Conservation (phyloP, 1,284 basidiomycete genomes). For the Malassezia brasiliensis region DNA sequence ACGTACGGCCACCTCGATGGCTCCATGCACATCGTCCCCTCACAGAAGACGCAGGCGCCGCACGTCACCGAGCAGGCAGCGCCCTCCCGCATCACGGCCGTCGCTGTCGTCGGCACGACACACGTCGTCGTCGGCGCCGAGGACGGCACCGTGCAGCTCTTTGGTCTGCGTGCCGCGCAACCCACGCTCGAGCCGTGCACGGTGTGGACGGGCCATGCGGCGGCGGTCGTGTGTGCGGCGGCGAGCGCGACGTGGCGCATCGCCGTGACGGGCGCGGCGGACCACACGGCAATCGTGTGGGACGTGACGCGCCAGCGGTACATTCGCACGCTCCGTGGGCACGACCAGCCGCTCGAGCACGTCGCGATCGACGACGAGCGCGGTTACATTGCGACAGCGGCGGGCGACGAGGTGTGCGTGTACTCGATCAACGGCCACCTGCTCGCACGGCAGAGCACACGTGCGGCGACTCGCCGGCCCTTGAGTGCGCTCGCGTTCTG, state of each 20-base stretch:
- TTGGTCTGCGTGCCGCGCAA: conserved; percentile 16
- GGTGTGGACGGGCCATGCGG: conserved; percentile 3
- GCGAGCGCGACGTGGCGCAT: conserved; percentile 74
- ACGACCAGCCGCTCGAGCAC: conserved; percentile 56
- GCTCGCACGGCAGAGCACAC: conserved; percentile 60
- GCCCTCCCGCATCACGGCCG: conserved; percentile 50
- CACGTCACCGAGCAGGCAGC: conserved; percentile 52
- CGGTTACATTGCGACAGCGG: conserved; percentile 72
- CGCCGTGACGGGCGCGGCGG: conserved; percentile 70
- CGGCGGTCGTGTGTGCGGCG: conserved; percentile 59
- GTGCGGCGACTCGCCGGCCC: conserved; percentile 38
- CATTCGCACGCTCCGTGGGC: conserved; percentile 31
- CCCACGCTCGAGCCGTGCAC: conserved; percentile 3
- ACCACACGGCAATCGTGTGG: conserved; percentile 79
- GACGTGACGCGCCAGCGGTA: conserved; percentile 62
- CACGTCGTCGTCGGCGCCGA: conserved; percentile 47
- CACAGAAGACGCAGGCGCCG: conserved; percentile 51
- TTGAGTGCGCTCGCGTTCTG: conserved; percentile 67
- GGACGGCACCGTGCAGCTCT: conserved; percentile 17
- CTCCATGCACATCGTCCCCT: conserved; percentile 53
- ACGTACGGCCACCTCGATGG: conserved; percentile 58
- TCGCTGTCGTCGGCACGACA: conserved; percentile 65
- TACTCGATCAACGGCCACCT: conserved; percentile 72
- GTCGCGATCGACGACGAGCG: conserved; percentile 75
- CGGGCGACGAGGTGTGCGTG: conserved; percentile 58